Percentiles rank a stretch among this genome's conserved stretches.
phyloP scores from a whole-genome alignment of 441 rosid species.

The Hura crepitans region DNA sequence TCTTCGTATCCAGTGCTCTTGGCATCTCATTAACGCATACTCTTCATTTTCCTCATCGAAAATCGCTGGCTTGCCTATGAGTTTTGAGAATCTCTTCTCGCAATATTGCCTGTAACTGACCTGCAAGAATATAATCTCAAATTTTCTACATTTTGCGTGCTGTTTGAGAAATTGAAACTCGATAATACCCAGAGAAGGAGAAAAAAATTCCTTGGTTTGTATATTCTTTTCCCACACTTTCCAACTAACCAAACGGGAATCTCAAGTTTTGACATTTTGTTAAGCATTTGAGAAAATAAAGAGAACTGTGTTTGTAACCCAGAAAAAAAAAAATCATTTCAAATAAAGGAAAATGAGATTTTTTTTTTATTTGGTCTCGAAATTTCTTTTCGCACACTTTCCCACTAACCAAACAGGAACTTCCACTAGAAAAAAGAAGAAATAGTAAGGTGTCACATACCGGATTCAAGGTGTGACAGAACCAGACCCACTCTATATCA shows the following conservation, averaged over 20 bases:
- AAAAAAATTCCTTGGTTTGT: no score
- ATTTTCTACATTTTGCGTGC: not conserved
- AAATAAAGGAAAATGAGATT: not conserved
- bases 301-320: no score
- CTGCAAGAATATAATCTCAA: conserved; percentile 29
- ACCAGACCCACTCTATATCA: conserved; percentile 96
- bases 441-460: conserved; percentile 39
- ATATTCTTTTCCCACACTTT: conserved; percentile 22
- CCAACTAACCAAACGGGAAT: not conserved
- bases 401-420: conserved; percentile 4
- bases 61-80: conserved; percentile 66
- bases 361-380: no score
- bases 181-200: not conserved
- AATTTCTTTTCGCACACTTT: conserved; percentile 15
- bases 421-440: not conserved
- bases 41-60: conserved; percentile 71
- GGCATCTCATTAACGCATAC: conserved; percentile 69
- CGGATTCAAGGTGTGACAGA: conserved; percentile 82
- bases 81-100: conserved; percentile 61
- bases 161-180: no score
- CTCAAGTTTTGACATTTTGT: no score
- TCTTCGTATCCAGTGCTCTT: conserved; percentile 47
- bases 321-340: not conserved
- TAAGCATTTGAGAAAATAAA: no score
- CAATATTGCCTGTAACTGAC: conserved; percentile 64